Percentiles rank a stretch among this genome's conserved stretches.
Conservation (phyloP, 2,329 filamentous ascomycete species). For the Aspergillus ochraceus region DNA sequence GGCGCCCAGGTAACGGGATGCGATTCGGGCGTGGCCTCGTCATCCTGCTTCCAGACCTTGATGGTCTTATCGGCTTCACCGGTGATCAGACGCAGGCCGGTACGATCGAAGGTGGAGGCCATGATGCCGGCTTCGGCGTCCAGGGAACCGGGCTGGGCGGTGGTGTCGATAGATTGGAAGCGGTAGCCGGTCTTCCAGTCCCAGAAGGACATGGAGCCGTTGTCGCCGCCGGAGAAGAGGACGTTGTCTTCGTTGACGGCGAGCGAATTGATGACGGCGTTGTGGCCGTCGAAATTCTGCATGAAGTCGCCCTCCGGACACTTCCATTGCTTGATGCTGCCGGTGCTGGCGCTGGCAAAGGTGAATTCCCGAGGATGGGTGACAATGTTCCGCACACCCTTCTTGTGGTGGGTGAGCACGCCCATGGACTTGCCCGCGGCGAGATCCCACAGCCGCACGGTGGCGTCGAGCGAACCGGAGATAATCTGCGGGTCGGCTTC, state of each 20-base stretch:
- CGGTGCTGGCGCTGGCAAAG: slow-evolving; percentile 87
- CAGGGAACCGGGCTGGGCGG: slow-evolving; percentile 88
- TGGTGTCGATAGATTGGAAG: slow-evolving; percentile 86
- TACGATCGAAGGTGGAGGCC: slow-evolving; percentile 88
- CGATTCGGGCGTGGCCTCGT: slow-evolving; percentile 83
- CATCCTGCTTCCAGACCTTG: slow-evolving; percentile 96
- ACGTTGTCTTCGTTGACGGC: slow-evolving; percentile 94
- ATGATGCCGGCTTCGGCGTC: slow-evolving; percentile 95
- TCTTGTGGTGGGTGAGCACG: slow-evolving; percentile 96
- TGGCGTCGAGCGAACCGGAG: slow-evolving; percentile 86
- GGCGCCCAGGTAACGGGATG: slow-evolving; percentile 94
- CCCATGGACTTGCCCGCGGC: slow-evolving; percentile 96
- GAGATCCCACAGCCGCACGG: slow-evolving; percentile 90
- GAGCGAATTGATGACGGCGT: slow-evolving; percentile 92
- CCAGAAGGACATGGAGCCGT: slow-evolving; percentile 96
- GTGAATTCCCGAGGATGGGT: slow-evolving; percentile 92
- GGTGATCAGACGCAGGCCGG: slow-evolving; percentile 83
- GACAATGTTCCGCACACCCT: slow-evolving; percentile 82
- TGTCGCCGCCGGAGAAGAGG: slow-evolving; percentile 90
- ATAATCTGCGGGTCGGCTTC: slow-evolving; percentile 97
- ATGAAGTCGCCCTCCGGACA: slow-evolving; percentile 97
- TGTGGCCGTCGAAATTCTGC: slow-evolving; percentile 98
- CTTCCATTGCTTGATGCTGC: slow-evolving; percentile 99
- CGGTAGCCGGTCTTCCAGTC: slow-evolving; percentile 97
- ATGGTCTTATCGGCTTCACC: slow-evolving; percentile 98